Evolutionary conservation across 176 grass and related monocot species (phyloP).

Genomic region (Carex myosuroides): DNA sequence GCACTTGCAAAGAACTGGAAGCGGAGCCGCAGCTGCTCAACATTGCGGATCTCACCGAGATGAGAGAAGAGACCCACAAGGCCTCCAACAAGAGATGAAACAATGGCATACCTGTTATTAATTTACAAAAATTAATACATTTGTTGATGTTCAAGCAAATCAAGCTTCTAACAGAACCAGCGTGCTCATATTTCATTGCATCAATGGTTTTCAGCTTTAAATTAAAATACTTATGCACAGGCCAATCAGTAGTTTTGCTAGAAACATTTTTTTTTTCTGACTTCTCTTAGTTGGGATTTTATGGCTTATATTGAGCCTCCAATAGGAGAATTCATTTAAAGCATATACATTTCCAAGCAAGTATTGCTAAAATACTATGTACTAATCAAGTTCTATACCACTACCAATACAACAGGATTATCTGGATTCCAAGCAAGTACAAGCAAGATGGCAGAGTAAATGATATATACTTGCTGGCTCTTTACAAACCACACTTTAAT

Average conservation of each 20-base stretch:
- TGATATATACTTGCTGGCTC: background rate
- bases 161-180: background rate
- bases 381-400: background rate
- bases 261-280: background rate
- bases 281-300: background rate
- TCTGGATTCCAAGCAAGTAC: background rate
- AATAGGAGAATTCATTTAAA: background rate
- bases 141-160: background rate
- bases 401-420: background rate
- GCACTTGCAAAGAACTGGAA: slow-evolving; percentile 98
- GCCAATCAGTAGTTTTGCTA: background rate
- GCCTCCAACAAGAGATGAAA: slow-evolving; percentile 71
- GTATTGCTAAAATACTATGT: background rate
- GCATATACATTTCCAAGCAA: background rate
- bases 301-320: background rate
- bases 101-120: slow-evolving; percentile 42
- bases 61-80: slow-evolving; percentile 86
- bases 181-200: background rate
- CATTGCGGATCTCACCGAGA: slow-evolving; percentile 84
- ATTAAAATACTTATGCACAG: background rate
- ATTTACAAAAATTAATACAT: slow-evolving; percentile 3
- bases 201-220: background rate
- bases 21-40: slow-evolving; percentile 83
- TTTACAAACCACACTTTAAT: background rate
- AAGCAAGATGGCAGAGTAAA: background rate